Conservation (phyloP, 331 rosid genomes). For the Pyracantha coccinea region DNA sequence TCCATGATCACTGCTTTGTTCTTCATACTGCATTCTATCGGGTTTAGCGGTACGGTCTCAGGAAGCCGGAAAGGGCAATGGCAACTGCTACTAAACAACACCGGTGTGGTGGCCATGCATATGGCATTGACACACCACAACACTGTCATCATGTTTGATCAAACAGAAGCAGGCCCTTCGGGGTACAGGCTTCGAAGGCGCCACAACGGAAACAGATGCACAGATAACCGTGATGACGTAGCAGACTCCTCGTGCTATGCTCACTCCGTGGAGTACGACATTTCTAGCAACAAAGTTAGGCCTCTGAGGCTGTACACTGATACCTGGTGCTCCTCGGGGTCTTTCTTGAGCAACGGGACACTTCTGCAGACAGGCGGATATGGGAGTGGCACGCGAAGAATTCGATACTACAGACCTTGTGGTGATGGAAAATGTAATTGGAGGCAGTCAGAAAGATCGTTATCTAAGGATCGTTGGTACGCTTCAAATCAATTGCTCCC, state of each 20-base stretch:
- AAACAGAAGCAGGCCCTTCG: constrained; percentile 53
- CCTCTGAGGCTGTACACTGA: constrained; percentile 51
- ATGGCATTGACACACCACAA: constrained; percentile 53
- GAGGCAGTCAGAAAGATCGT: constrained; percentile 22
- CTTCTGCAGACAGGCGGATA: constrained; percentile 61
- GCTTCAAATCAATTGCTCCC: constrained; percentile 55
- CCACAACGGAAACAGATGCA: constrained; percentile 31
- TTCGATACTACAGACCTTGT: constrained; percentile 49
- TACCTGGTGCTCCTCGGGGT: constrained; percentile 86
- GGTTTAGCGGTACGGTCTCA: constrained; percentile 8
- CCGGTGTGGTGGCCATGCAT: constrained; percentile 78
- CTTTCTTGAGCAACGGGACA: constrained; percentile 68
- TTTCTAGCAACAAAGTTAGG: constrained; percentile 40
- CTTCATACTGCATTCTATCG: constrained; percentile 10
- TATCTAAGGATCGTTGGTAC: constrained; percentile 64
- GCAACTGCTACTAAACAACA: constrained; percentile 49
- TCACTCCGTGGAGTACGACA: constrained; percentile 71
- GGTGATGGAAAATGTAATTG: constrained; percentile 39
- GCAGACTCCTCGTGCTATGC: constrained; percentile 60
- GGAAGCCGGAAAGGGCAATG: constrained; percentile 41
- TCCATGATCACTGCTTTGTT: constrained; percentile 12
- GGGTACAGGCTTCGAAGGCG: constrained; percentile 41
- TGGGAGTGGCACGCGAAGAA: constrained; percentile 31
- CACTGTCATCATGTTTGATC: constrained; percentile 68
- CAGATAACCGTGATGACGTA: constrained; percentile 4